A percentile compares a stretch with the other conserved stretches of the same genome.
Evolutionary conservation across 768 basidiomycete species (phyloP).

Genomic region (Exidia glandulosa): DNA sequence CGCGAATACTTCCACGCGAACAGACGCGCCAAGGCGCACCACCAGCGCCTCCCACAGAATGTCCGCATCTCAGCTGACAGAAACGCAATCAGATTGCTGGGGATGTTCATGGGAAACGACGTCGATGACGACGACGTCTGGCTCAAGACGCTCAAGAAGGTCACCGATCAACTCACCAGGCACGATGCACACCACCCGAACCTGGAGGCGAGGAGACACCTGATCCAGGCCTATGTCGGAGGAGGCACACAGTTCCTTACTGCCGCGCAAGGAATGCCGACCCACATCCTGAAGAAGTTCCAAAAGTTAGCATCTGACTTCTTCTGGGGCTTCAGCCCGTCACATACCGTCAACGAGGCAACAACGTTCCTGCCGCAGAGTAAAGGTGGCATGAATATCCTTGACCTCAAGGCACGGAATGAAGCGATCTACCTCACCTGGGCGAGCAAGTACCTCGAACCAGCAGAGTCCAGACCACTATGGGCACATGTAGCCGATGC

Average conservation of each 20-base stretch:
- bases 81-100: constrained; percentile 19
- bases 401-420: constrained; percentile 2
- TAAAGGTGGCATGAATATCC: not conserved
- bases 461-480: constrained; percentile 9
- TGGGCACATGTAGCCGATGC: constrained; percentile 21
- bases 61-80: constrained; percentile 21
- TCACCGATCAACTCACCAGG: constrained; percentile 8
- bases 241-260: constrained; percentile 26
- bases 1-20: not conserved
- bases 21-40: not conserved
- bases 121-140: constrained; percentile 14
- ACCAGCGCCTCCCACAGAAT: constrained; percentile 6
- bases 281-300: constrained; percentile 11
- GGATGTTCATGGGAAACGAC: constrained; percentile 22
- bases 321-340: constrained; percentile 14
- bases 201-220: constrained; percentile 15
- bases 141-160: constrained; percentile 18
- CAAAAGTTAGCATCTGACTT: constrained; percentile 14
- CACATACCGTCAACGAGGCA: not conserved
- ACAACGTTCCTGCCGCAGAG: not conserved
- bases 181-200: constrained; percentile 22
- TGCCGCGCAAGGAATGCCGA: constrained; percentile 27
- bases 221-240: constrained; percentile 18
- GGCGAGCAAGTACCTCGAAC: constrained; percentile 11
- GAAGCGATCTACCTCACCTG: constrained; percentile 6